Percentiles rank a stretch among this genome's conserved stretches.
These are phyloP conservation scores for Rutidosis leptorrhynchoides DNA, from an alignment of 129 eudicot genomes.

Conservation along the genomic window DNA sequence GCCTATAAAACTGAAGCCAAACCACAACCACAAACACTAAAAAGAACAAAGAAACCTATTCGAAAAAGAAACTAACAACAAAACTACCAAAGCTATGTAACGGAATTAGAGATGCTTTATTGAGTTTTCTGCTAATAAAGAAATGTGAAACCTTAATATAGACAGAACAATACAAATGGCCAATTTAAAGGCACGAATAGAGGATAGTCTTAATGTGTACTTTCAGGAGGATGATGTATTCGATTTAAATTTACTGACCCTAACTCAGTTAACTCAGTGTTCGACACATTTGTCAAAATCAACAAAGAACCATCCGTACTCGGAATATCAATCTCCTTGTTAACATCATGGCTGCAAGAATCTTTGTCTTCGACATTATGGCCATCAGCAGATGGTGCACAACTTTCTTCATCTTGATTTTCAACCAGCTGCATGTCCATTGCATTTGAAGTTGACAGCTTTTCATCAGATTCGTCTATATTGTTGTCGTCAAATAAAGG, in stretches of 20 bases:
- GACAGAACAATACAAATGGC: conserved; percentile 29
- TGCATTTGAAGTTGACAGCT: not conserved
- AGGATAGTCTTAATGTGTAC: conserved; percentile 78
- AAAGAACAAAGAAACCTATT: too few relatives aligned
- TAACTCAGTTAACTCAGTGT: conserved; percentile 47
- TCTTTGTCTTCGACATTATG: conserved; percentile 21
- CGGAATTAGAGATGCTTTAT: conserved; percentile 33
- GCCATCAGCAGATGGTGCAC: conserved; percentile 17
- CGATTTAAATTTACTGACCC: conserved; percentile 66
- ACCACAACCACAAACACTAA: too few relatives aligned
- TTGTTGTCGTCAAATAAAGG: conserved; percentile 5
- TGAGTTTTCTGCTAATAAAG: conserved; percentile 27
- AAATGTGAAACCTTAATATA: conserved; percentile 33
- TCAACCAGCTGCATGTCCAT: conserved; percentile 33
- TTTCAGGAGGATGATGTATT: conserved; percentile 89
- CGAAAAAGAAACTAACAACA: not conserved
- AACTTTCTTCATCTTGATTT: conserved; percentile 13
- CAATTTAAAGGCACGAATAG: conserved; percentile 15
- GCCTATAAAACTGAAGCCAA: too few relatives aligned
- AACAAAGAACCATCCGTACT: conserved; percentile 15
- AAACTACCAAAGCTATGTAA: conserved; percentile 17
- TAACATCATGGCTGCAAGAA: conserved; percentile 17
- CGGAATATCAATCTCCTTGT: conserved; percentile 23
- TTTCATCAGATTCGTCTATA: not conserved
- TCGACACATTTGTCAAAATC: conserved; percentile 38